Evolutionary conservation across 805 yeast species (phyloP).

Genomic region (Candida orba): DNA sequence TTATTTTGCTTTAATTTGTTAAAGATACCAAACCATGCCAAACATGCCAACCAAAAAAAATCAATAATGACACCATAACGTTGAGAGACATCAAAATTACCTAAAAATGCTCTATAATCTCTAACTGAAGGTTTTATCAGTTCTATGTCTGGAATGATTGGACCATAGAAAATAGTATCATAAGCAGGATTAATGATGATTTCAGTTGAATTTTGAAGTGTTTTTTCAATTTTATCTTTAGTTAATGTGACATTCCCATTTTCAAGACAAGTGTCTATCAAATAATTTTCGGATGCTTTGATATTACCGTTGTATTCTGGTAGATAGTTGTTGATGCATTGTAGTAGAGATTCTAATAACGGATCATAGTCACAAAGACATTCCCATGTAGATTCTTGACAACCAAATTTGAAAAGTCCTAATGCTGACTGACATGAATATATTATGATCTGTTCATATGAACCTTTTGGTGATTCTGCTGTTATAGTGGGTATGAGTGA

Average conservation of each 20-base stretch:
- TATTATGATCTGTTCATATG: constrained; percentile 19
- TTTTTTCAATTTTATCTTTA: constrained; percentile 3
- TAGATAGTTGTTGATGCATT: constrained; percentile 16
- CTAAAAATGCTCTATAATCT: constrained; percentile 21
- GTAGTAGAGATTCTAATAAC: constrained; percentile 12
- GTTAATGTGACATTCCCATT: constrained; percentile 9
- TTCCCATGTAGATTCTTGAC: constrained; percentile 9
- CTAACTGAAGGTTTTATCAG: constrained; percentile 9
- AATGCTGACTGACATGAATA: constrained; percentile 20
- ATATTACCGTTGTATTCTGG: constrained; percentile 5
- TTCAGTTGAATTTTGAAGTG: constrained; percentile 9
- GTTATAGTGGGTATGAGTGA: not conserved
- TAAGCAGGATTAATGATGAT: constrained; percentile 2
- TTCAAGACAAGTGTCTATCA: constrained; percentile 2
- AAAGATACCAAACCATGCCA: constrained; percentile 16
- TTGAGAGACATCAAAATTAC: constrained; percentile 20
- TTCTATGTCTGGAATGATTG: constrained; percentile 10
- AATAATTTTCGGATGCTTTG: constrained; percentile 4
- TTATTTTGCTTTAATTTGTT: constrained; percentile 12
- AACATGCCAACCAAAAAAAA: constrained; percentile 13
- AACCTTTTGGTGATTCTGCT: constrained; percentile 15
- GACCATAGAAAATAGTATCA: constrained; percentile 7
- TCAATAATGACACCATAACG: constrained; percentile 16
- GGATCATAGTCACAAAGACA: constrained; percentile 20
- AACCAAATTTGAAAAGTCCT: constrained; percentile 13